Base-by-base conservation (phyloP, 116 monocot species). In the Papilionanthe hybrid region DNA sequence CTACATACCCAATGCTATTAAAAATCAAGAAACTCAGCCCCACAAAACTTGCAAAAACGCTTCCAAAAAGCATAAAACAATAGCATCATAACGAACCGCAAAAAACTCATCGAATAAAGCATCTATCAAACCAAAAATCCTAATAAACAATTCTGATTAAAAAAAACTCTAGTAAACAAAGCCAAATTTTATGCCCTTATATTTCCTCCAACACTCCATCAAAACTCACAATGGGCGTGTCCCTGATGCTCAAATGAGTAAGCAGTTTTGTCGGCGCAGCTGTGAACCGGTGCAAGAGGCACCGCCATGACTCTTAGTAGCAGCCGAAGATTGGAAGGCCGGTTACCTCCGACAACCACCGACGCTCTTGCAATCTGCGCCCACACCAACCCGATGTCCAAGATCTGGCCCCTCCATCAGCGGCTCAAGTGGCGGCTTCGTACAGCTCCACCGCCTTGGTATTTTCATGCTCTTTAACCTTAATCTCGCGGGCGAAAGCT, bases 221-320 rank as follows among this genome's bases (percentile, higher is more conserved):
- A 3, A 58, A 58, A 41, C 84, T 81, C 74, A 93, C 93, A 83
- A 96, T 93, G 88, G 93, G 91, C 43, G 89, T 79, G 43, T 91
- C 91, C 58, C 92, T 90, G 83, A 90, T 84, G 85, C 92, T 88
- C 63, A 96, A 85, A 47, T 82, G 91, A 10, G 88, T 92, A 56
- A 92, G 77, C 0, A 83, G 93, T 13, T 93, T n/a, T 90, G 56
- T 75, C 75, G 25, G 87, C 71, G 87, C 69, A 83, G 79, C 92
- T 92, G 50, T 86, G 85, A 23, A 96, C 63, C 9, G 96, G 96
- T 8, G 89, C 89, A 9, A 97, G 92, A 0, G 94, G 97, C 2
- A 94, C 89, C 3, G 92, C 94, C 92, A 97, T 91, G 72, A 97
- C 89, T 6, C 93, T n/a, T 18, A 94, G 91, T 20, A 94, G 89